Conservation (phyloP, 257 asterid genomes). For the Eustoma russellianum region DNA sequence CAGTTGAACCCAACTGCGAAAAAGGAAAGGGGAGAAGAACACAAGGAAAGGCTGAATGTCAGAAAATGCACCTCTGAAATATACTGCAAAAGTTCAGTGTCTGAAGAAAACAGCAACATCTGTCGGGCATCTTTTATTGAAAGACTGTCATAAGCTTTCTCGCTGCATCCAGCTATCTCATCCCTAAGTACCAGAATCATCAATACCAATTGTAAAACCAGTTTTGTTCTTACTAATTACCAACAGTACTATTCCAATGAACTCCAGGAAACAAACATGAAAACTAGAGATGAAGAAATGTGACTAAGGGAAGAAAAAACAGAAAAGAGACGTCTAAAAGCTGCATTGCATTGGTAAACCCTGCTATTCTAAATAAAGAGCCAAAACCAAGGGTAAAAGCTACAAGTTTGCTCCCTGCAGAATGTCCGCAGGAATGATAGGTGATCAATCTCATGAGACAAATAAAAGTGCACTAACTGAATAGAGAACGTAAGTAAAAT, state of each 20-base stretch:
- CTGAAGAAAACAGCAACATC: conserved; percentile 68
- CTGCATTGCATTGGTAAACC: too few species aligned
- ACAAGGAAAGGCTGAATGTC: neutral
- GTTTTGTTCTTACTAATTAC: neutral
- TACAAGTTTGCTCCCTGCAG: too few species aligned
- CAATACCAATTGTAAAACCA: conserved; percentile 10
- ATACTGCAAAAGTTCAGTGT: conserved; percentile 51
- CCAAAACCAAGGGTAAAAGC: too few species aligned
- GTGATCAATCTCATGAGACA: too few species aligned
- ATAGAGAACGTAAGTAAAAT: too few species aligned
- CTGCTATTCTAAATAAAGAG: too few species aligned
- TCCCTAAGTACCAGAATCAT: conserved; percentile 40
- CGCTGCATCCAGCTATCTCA: conserved; percentile 96
- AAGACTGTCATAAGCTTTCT: conserved; percentile 81
- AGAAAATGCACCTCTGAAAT: conserved; percentile 38
- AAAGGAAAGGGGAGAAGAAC: neutral
- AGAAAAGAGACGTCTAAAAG: too few species aligned
- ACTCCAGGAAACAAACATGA: neutral
- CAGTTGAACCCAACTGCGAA: too few species aligned
- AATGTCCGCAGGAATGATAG: too few species aligned
- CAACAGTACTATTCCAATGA: neutral
- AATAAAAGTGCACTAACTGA: too few species aligned
- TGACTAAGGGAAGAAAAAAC: too few species aligned
- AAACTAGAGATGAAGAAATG: too few species aligned
- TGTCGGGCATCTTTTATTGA: conserved; percentile 57